phyloP scores from a whole-genome alignment of 148 eudicot species.

The Agrostemma githago region DNA sequence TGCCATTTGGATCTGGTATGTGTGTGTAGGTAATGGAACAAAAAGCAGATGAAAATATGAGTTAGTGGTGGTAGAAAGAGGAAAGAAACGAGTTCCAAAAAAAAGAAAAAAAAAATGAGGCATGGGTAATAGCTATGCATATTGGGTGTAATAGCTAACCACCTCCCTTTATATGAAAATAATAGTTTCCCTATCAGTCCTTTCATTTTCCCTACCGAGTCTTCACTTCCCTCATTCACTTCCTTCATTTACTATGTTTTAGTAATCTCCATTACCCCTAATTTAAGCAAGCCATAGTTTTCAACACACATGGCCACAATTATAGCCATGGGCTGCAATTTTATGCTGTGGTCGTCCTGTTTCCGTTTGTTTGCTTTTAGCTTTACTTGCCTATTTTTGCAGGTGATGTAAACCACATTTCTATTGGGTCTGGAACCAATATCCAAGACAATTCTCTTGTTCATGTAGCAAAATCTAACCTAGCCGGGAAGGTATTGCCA shows the following conservation, averaged over 20 bases:
- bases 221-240: not conserved
- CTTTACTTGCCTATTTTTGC: constrained; percentile 11
- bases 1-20: not conserved
- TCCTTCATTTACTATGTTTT: not conserved
- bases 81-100: too few relatives aligned
- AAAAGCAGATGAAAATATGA: too few relatives aligned
- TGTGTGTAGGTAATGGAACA: not conserved
- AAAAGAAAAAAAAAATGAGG: too few relatives aligned
- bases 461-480: constrained; percentile 92
- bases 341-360: not conserved
- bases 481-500: constrained; percentile 83
- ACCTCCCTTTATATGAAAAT: not conserved
- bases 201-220: not conserved
- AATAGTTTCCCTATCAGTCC: not conserved
- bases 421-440: constrained; percentile 82
- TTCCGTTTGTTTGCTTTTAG: not conserved
- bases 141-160: too few relatives aligned
- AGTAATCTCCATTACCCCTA: not conserved
- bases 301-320: not conserved
- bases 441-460: constrained; percentile 96
- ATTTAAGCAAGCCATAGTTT: not conserved
- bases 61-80: too few relatives aligned
- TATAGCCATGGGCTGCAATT: not conserved
- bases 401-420: constrained; percentile 87
- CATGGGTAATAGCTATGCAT: too few relatives aligned